phyloP scores from a whole-genome alignment of 768 basidiomycete genomes.

The Vishniacozyma victoriae region DNA sequence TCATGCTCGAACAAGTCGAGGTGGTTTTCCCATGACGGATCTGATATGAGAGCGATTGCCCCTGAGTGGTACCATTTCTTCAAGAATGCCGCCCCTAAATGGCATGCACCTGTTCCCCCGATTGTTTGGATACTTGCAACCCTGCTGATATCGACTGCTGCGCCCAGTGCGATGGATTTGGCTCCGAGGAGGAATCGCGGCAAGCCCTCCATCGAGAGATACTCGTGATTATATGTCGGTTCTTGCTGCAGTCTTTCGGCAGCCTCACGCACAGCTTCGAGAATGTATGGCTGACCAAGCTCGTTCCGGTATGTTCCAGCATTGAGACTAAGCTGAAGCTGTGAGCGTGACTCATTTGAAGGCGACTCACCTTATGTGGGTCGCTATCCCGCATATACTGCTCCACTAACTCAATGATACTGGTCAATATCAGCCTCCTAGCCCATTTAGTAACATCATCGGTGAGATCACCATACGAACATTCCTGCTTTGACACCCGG shows the following conservation, averaged over 20 bases:
- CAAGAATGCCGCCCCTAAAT: conserved; percentile 81
- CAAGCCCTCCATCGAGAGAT: conserved; percentile 58
- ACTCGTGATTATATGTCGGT: conserved; percentile 62
- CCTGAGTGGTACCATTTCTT: conserved; percentile 64
- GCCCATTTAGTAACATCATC: no score
- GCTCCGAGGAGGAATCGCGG: conserved; percentile 75
- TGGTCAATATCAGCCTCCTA: no score
- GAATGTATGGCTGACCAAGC: no score
- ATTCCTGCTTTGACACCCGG: no score
- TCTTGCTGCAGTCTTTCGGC: conserved; percentile 56
- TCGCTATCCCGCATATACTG: no score
- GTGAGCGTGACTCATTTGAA: no score
- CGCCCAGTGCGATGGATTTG: conserved; percentile 72
- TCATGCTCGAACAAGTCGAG: conserved; percentile 82
- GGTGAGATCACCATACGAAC: no score
- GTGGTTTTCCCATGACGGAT: conserved; percentile 94
- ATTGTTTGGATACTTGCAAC: conserved; percentile 78
- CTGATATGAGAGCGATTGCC: conserved; percentile 71
- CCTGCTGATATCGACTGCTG: conserved; percentile 65
- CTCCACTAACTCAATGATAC: no score
- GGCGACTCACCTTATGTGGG: no score
- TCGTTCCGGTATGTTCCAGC: no score
- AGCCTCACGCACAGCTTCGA: no score
- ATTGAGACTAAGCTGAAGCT: no score
- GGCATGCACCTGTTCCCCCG: conserved; percentile 93